A percentile compares a stretch with the other conserved stretches of the same genome.
These are phyloP conservation scores for Curvularia spicifera DNA, from an alignment of 2,329 filamentous ascomycete genomes.

Conservation along the genomic window DNA sequence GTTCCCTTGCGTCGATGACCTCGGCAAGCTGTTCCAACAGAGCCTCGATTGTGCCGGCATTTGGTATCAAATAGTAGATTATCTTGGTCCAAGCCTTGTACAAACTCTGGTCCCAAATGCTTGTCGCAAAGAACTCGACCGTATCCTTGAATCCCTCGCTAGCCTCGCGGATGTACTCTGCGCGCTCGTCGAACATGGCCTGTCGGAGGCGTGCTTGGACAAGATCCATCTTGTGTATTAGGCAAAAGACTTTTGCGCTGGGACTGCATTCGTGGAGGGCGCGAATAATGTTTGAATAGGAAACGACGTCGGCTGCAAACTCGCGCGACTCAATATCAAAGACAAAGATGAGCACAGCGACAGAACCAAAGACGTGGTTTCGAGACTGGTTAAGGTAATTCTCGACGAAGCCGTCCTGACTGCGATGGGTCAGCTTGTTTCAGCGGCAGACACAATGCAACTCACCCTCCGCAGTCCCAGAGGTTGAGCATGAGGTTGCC, in stretches of 20 bases:
- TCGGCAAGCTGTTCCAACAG: conserved; percentile 83
- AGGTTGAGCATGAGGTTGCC: conserved; percentile 96
- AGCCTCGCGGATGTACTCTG: conserved; percentile 76
- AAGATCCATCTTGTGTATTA: conserved; percentile 99
- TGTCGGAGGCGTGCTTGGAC: conserved; percentile 81
- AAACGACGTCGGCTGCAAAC: conserved; percentile 89
- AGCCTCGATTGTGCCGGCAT: conserved; percentile 83
- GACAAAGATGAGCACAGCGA: conserved; percentile 97
- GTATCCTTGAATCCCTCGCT: conserved; percentile 69
- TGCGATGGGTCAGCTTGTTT: conserved; percentile 43
- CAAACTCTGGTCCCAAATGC: conserved; percentile 97
- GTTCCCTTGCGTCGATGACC: conserved; percentile 89
- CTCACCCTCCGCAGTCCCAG: conserved; percentile 94
- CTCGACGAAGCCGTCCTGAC: conserved; percentile 98
- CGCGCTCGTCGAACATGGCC: conserved; percentile 82
- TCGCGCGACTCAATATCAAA: conserved; percentile 98
- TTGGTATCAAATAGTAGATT: conserved; percentile 97
- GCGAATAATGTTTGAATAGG: conserved; percentile 87
- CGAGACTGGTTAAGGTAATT: conserved; percentile 97
- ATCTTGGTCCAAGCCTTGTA: conserved; percentile 99
- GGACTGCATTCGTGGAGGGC: conserved; percentile 86
- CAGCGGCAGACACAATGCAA: not conserved
- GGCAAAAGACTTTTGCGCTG: conserved; percentile 83
- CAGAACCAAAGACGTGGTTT: conserved; percentile 94
- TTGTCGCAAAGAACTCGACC: conserved; percentile 88